Conservation (phyloP, 208 protist genomes). For the Leptomonas pyrrhocoris region DNA sequence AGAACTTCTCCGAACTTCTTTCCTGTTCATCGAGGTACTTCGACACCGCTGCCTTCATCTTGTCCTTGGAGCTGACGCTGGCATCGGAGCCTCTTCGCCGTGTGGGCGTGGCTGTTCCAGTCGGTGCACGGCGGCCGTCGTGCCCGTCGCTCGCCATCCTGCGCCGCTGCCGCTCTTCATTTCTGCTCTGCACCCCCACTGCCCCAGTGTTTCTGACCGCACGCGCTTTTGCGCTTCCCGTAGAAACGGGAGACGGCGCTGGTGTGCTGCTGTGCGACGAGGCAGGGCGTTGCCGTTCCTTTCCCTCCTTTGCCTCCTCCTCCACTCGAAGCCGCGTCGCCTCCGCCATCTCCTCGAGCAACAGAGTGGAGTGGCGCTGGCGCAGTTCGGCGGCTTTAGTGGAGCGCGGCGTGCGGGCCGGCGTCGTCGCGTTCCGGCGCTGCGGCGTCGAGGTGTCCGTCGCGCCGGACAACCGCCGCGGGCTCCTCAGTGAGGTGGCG, state of each 20-base stretch:
- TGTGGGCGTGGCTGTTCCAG: conserved; percentile 1
- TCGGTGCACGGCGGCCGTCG: no score
- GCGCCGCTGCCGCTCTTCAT: conserved; percentile 10
- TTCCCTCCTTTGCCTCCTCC: conserved; percentile 6
- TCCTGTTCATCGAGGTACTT: conserved; percentile 7
- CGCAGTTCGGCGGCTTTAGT: conserved; percentile 36
- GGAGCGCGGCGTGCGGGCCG: conserved; percentile 5
- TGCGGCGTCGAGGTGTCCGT: neutral
- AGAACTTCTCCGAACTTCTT: neutral
- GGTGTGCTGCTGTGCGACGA: neutral
- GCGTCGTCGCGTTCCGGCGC: neutral
- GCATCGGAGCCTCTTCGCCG: neutral
- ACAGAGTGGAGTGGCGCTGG: conserved; percentile 11
- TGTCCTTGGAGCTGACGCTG: neutral
- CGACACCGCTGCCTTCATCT: conserved; percentile 10
- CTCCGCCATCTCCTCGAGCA: conserved; percentile 18
- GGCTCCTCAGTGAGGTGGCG: neutral
- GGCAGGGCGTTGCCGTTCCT: neutral
- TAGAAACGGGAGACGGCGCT: neutral
- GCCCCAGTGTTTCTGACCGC: neutral
- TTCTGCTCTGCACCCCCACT: neutral
- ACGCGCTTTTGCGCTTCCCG: neutral
- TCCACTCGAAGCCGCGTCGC: neutral
- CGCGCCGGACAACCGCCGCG: neutral
- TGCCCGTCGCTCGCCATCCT: neutral